Evolutionary conservation across 2,329 filamentous ascomycete genomes (phyloP).

Genomic region (Diplocarpon mali): DNA sequence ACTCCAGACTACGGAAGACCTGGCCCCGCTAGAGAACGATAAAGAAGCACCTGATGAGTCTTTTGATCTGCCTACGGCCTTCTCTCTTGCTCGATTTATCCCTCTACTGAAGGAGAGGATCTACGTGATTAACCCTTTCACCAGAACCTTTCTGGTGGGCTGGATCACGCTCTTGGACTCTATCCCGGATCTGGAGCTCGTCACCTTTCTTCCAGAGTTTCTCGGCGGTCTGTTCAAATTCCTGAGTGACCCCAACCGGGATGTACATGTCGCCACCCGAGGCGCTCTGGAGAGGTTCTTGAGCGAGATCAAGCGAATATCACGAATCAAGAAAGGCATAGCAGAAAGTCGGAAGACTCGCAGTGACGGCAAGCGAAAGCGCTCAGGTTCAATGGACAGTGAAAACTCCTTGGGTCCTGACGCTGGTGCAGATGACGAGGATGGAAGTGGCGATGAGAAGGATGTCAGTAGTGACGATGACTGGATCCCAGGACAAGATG

Average conservation of each 20-base stretch:
- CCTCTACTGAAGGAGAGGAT: conserved; percentile 90
- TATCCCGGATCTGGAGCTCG: conserved; percentile 90
- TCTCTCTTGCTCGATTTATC: conserved; percentile 84
- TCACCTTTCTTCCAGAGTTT: conserved; percentile 86
- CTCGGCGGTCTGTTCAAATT: conserved; percentile 83
- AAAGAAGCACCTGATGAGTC: conserved; percentile 35
- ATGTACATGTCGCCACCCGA: conserved; percentile 92
- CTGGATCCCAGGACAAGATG: conserved; percentile 95
- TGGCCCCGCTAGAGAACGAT: conserved; percentile 35
- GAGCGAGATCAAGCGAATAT: conserved; percentile 87
- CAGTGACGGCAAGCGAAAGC: conserved; percentile 53
- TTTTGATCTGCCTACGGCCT: conserved; percentile 65
- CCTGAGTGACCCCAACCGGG: conserved; percentile 77
- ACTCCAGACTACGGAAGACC: conserved; percentile 51
- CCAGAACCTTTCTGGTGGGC: conserved; percentile 84
- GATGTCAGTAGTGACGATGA: conserved; percentile 68
- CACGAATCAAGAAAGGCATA: conserved; percentile 83
- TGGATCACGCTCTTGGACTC: conserved; percentile 95
- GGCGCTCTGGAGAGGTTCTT: conserved; percentile 81
- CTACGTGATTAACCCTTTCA: conserved; percentile 88
- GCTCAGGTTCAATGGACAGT: conserved; percentile 60
- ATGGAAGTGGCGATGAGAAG: conserved; percentile 44
- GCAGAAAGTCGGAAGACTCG: conserved; percentile 67
- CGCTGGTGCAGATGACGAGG: conserved; percentile 48
- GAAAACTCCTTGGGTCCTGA: conserved; percentile 39